Conservation (phyloP, 305 asterid genomes). For the Nicotiana rustica region DNA sequence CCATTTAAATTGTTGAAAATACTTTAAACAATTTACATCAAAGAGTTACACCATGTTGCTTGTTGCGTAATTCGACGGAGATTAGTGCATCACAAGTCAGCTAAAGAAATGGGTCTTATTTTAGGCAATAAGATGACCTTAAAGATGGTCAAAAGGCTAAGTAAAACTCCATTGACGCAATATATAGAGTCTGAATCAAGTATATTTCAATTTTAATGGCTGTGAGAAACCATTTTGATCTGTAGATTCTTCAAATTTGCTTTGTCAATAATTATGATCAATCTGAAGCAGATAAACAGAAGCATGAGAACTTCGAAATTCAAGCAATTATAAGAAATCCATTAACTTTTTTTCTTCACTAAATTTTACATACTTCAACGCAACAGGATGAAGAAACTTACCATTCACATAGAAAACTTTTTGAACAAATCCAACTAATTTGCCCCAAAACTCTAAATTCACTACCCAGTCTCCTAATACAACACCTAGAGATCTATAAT, state of each 20-base stretch:
- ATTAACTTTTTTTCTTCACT: not conserved
- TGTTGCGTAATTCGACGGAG: too few relatives aligned
- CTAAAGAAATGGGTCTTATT: too few relatives aligned
- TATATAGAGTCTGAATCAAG: too few relatives aligned
- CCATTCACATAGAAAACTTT: not conserved
- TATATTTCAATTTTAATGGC: too few relatives aligned
- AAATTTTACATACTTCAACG: not conserved
- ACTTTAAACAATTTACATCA: too few relatives aligned
- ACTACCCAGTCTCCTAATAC: not conserved
- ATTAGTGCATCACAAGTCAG: too few relatives aligned
- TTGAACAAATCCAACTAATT: not conserved
- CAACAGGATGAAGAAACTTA: not conserved
- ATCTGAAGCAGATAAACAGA: not conserved
- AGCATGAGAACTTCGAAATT: not conserved
- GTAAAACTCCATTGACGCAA: too few relatives aligned
- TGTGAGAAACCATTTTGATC: not conserved
- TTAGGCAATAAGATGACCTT: too few relatives aligned
- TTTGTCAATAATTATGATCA: not conserved
- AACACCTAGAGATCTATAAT: constrained; percentile 45
- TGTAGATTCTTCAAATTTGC: not conserved
- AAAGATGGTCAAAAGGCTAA: too few relatives aligned
- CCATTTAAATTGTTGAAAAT: too few relatives aligned
- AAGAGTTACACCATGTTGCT: too few relatives aligned
- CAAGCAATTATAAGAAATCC: not conserved
- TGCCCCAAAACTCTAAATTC: not conserved